Evolutionary conservation across 306 rosid genomes (phyloP).

Genomic region (Fagus crenata): DNA sequence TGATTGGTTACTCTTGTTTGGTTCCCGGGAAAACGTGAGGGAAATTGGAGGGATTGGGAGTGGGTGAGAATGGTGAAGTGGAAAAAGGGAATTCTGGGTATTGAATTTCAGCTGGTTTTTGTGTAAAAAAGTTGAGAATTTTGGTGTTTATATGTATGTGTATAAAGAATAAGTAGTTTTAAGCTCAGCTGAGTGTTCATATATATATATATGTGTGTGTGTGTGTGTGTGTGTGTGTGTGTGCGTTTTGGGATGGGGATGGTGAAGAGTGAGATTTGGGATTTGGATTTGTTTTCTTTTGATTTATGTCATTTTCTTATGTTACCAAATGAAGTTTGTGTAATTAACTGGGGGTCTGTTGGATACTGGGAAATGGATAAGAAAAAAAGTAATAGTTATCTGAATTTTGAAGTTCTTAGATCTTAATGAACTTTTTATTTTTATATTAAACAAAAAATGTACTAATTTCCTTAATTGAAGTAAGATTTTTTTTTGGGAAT

Average conservation of each 20-base stretch:
- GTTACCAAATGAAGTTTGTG: not conserved
- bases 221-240: not conserved
- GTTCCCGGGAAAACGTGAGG: not conserved
- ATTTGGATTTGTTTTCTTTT: not conserved
- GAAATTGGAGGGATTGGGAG: not conserved
- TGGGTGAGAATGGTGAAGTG: not conserved
- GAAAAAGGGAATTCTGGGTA: constrained; percentile 4
- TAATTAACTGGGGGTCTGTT: not conserved
- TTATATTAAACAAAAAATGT: too few relatives aligned
- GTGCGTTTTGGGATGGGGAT: not conserved
- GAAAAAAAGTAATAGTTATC: not conserved
- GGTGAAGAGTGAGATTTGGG: not conserved
- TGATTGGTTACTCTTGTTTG: constrained; percentile 3
- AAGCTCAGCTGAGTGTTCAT: not conserved
- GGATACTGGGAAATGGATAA: not conserved
- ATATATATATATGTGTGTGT: not conserved
- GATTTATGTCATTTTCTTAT: not conserved
- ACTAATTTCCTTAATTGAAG: not conserved
- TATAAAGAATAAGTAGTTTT: not conserved
- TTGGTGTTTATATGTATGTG: not conserved
- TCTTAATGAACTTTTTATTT: not conserved
- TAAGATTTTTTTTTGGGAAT: not conserved
- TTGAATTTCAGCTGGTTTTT: constrained; percentile 2
- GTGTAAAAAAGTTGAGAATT: not conserved
- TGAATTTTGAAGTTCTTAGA: not conserved